Percentiles rank a stretch among this genome's conserved stretches.
These are phyloP conservation scores for Hymenoscyphus albidus DNA, from an alignment of 2,329 filamentous ascomycete species.

Conservation along the genomic window DNA sequence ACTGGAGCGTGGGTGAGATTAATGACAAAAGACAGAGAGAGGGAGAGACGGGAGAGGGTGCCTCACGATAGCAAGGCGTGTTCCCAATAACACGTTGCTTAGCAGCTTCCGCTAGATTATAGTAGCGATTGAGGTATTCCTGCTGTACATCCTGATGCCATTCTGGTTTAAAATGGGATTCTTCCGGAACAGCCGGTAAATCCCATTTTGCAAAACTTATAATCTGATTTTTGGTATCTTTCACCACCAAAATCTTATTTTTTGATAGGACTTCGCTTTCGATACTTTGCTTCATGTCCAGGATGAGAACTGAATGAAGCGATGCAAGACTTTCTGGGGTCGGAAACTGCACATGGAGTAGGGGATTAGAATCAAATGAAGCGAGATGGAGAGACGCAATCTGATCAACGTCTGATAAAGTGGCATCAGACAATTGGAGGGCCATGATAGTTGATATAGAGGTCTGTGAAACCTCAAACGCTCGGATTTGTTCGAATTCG, in stretches of 20 bases:
- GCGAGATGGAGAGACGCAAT: conserved; percentile 32
- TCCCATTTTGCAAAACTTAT: conserved; percentile 33
- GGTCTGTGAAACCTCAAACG: background rate
- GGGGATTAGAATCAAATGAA: conserved; percentile 29
- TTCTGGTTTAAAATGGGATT: conserved; percentile 7
- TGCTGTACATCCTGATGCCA: conserved; percentile 23
- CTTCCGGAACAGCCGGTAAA: conserved; percentile 18
- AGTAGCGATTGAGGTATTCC: conserved; percentile 24
- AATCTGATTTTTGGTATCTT: conserved; percentile 22
- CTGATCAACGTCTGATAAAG: conserved; percentile 21
- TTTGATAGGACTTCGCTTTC: conserved; percentile 11
- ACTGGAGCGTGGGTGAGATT: background rate
- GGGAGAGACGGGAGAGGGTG: too few relatives aligned
- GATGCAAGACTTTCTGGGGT: conserved; percentile 19
- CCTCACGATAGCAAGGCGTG: conserved; percentile 29
- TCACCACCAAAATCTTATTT: conserved; percentile 26
- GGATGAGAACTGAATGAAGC: conserved; percentile 20
- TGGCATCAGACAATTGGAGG: conserved; percentile 22
- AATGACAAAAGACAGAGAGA: background rate
- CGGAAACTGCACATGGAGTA: conserved; percentile 31
- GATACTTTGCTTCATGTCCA: conserved; percentile 20
- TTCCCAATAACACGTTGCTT: conserved; percentile 25
- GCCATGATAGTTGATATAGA: background rate
- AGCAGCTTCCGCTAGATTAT: conserved; percentile 19
- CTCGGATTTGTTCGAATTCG: background rate